These are phyloP conservation scores for Scheffersomyces lignicola DNA, from an alignment of 1,139 yeast species.

Conservation along the genomic window DNA sequence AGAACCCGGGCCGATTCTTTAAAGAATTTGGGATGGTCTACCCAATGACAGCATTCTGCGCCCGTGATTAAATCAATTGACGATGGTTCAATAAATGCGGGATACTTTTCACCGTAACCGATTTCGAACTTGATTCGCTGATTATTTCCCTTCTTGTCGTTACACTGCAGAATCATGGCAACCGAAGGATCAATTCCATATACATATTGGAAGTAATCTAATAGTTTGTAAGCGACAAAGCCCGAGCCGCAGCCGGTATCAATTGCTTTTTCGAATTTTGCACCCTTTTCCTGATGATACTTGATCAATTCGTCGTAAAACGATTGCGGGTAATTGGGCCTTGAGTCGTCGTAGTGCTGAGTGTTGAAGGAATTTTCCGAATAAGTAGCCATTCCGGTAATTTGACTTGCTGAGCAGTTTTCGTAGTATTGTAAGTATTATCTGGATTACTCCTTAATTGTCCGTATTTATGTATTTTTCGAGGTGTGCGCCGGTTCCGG, in stretches of 20 bases:
- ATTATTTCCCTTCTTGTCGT: conserved; percentile 8
- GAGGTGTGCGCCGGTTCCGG: no score
- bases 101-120: conserved; percentile 32
- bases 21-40: conserved; percentile 56
- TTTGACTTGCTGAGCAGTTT: no score
- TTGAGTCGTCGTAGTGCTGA: conserved; percentile 35
- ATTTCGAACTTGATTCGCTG: conserved; percentile 24
- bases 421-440: no score
- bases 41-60: conserved; percentile 84
- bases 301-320: conserved; percentile 31
- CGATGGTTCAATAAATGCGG: conserved; percentile 20
- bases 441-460: no score
- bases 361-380: conserved; percentile 35
- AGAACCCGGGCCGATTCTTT: conserved; percentile 49
- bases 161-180: conserved; percentile 60
- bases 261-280: conserved; percentile 34
- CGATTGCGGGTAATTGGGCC: conserved; percentile 37
- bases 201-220: conserved; percentile 45
- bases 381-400: conserved; percentile 46
- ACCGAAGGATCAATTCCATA: conserved; percentile 68
- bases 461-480: no score
- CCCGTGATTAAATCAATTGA: conserved; percentile 64
- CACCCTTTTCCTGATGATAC: conserved; percentile 24
- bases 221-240: conserved; percentile 61
- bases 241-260: conserved; percentile 92